Evolutionary conservation across 2,329 filamentous ascomycete species (phyloP).

Genomic region (Fusarium acutatum): DNA sequence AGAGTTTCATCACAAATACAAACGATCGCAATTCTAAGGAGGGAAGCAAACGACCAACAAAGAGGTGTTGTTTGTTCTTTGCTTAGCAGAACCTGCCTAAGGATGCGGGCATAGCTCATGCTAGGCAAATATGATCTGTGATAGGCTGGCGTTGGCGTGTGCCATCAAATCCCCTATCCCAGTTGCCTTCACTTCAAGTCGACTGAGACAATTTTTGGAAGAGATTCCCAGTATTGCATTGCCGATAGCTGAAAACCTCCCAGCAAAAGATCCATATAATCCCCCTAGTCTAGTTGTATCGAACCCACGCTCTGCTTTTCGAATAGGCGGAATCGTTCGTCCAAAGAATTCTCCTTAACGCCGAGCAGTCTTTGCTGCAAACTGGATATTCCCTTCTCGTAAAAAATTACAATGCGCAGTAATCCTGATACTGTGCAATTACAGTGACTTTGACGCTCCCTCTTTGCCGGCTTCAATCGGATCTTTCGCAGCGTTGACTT

Average conservation of each 20-base stretch:
- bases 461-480: conserved; percentile 20
- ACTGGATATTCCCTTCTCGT: conserved; percentile 7
- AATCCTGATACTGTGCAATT: conserved; percentile 5
- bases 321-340: conserved; percentile 2
- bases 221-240: not conserved
- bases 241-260: not conserved
- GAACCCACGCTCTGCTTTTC: not conserved
- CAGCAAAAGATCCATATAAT: not conserved
- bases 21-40: not conserved
- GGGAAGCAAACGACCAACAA: not conserved
- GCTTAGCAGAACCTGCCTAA: not conserved
- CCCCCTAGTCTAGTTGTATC: conserved; percentile 1
- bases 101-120: not conserved
- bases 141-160: not conserved
- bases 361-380: conserved; percentile 26
- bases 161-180: not conserved
- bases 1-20: not conserved
- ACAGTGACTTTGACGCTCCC: conserved; percentile 23
- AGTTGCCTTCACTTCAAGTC: not conserved
- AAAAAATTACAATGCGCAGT: conserved; percentile 22
- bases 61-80: not conserved
- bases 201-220: not conserved
- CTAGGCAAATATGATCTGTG: not conserved
- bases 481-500: conserved; percentile 74
- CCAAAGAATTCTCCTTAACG: conserved; percentile 31